phyloP scores from a whole-genome alignment of 208 protist species.

The Vickermania spadyakhi region DNA sequence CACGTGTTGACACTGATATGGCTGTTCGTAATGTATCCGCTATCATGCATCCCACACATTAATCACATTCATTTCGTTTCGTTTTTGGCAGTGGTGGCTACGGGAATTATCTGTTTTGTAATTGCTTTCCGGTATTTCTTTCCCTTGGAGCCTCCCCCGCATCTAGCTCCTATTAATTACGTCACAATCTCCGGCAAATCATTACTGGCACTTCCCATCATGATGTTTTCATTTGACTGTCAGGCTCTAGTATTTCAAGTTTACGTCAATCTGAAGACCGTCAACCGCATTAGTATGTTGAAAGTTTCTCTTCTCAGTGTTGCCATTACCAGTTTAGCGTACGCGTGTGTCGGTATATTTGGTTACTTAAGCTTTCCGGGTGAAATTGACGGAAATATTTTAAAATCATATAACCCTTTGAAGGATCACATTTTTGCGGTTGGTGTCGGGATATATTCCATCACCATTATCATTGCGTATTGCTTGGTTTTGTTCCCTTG shows the following conservation, averaged over 20 bases:
- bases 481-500: constrained; percentile 55
- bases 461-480: constrained; percentile 52
- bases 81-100: constrained; percentile 34
- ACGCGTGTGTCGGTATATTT: constrained; percentile 49
- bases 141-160: constrained; percentile 12
- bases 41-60: constrained; percentile 40
- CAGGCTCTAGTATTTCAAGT: constrained; percentile 65
- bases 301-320: constrained; percentile 49
- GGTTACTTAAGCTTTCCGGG: constrained; percentile 38
- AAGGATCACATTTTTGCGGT: constrained; percentile 37
- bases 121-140: constrained; percentile 57
- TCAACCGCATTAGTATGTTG: constrained; percentile 25
- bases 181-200: constrained; percentile 25
- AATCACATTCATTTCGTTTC: constrained; percentile 32
- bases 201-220: constrained; percentile 37
- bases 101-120: constrained; percentile 39
- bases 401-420: constrained; percentile 57
- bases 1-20: constrained; percentile 34
- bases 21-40: constrained; percentile 38
- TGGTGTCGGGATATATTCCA: constrained; percentile 30
- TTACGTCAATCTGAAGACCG: constrained; percentile 20
- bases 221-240: constrained; percentile 73
- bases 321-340: constrained; percentile 33
- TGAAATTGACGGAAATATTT: constrained; percentile 57
- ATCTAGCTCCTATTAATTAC: constrained; percentile 15